Base-by-base conservation (phyloP, 2,329 filamentous ascomycete species). In the Coleophoma cylindrospora region DNA sequence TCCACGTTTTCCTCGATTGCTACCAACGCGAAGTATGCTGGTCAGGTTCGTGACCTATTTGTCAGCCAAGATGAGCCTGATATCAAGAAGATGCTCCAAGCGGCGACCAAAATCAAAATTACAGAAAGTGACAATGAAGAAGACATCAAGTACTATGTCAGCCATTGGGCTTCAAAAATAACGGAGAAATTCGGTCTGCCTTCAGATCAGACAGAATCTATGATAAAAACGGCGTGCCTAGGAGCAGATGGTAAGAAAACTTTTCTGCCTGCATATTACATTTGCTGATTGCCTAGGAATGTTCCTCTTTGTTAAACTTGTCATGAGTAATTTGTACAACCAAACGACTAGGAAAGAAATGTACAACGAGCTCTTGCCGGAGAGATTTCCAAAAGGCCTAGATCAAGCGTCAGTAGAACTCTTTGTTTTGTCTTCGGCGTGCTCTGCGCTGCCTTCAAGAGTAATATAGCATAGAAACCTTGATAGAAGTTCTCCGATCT, bases 41-140 rank as follows among this genome's bases (percentile, higher is more conserved):
- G 58, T 22, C 54, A 53, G 15, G 17, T 62, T 32, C 56, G 66
- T 34, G 57, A 64, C 47, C 50, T 67, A 22, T 58, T 72, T 34
- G 52, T 70, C n/a, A 71, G 69, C 34, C 70, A 69, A 43, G 60
- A 68, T 44, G 65, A 69, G 33, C 52, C 54, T 4, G 54, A 62
- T 40, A 67, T 67, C 10, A 51, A 58, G 3, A 63, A 61, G 41
- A 52, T 58, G 22, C 54, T 70, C 13, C 48, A 49, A 17, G 48
- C 45, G 8, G 45, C 62, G 38, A 51, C 57, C 2, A 45, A 55
- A 3, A 56, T 68, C 14, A 50, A 58, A 10, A 49, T 70, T 9
- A 51, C 43, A 12, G 45, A 50, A 2, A 38, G 47, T 5, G 50
- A 68, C 34, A 70, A 64, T 37, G 52, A 57, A 32, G 22, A 47